Evolutionary conservation across 2,329 filamentous ascomycete species (phyloP).

Genomic region (Colletotrichum scovillei): DNA sequence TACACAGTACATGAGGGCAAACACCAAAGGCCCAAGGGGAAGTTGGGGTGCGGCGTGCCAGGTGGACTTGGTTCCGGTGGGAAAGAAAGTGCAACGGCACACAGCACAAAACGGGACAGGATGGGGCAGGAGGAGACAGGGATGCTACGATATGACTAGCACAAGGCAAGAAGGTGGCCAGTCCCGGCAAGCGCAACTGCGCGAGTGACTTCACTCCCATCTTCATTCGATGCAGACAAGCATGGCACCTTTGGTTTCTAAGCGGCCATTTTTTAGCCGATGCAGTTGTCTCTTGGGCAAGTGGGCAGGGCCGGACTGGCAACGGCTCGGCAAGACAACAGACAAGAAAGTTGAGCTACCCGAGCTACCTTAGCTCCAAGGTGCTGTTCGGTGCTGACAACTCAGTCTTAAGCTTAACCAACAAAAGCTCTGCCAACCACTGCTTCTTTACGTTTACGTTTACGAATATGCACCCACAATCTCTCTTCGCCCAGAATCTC

Average conservation of each 20-base stretch:
- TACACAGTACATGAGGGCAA: slow-evolving; percentile 1
- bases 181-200: not conserved
- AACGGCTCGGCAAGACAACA: not conserved
- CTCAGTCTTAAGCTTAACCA: not conserved
- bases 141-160: slow-evolving; percentile 25
- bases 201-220: too few species aligned
- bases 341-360: not conserved
- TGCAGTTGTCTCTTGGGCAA: not conserved
- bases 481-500: too few species aligned
- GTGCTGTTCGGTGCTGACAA: not conserved
- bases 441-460: not conserved
- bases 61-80: slow-evolving; percentile 11
- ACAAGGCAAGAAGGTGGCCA: slow-evolving; percentile 34
- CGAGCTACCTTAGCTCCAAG: not conserved
- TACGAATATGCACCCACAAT: too few species aligned
- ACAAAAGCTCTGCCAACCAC: not conserved
- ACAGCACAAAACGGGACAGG: slow-evolving; percentile 24
- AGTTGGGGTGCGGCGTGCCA: not conserved
- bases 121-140: slow-evolving; percentile 19
- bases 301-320: not conserved
- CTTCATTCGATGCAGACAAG: not conserved
- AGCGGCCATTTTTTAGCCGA: slow-evolving; percentile 24
- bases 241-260: not conserved
- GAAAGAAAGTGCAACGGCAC: not conserved
- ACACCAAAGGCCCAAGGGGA: not conserved